Evolutionary conservation across 106 monocot species (phyloP), one percentile per base, ranked within the genome.

Genomic region (Ottelia alismoides): DNA sequence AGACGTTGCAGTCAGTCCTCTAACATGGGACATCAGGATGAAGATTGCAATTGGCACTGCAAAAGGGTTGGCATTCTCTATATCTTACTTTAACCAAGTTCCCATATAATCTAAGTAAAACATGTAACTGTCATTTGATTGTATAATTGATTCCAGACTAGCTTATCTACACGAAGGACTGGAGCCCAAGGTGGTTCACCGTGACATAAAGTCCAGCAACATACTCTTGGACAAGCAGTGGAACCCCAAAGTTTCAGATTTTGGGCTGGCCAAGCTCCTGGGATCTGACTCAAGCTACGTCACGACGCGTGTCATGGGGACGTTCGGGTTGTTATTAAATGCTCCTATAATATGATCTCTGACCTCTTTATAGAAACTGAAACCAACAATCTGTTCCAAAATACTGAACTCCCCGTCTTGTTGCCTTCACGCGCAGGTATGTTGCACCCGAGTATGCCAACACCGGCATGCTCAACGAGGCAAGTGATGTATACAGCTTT

Each of bases 391-490:
- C 57, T 35, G 7, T 1, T 22, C n/a, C n/a, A n/a, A 22, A 1
- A 22, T 22, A 22, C 10, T 2, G 10, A n/a, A 30, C 4, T 48
- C 23, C 26, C 18, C 7, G 21, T n/a, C 28, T 16, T 1, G 3
- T 11, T 45, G 20, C 16, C 49, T 3, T 49, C 23, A 25, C 60
- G 11, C 52, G 45, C 59, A 92, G 92, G 35, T 92, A 87, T 54
- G 92, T 92, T n/a, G 86, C 92, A 57, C 92, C 92, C 30, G 92
- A 92, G 54, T 92, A 92, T 77, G 92, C 86, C 30, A 79, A 72
- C 61, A 87, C 92, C 4, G 92, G 92, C 0, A 72, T 82, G 71
- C 82, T 92, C 21, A 87, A 71, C 50, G 92, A 92, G 64, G 70
- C 70, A 28, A 87, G 87, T 49, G 87, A 94, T 56, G 65, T 94